Evolutionary conservation across 1,139 yeast genomes (phyloP).

Genomic region (Pneumocystis sp.): DNA sequence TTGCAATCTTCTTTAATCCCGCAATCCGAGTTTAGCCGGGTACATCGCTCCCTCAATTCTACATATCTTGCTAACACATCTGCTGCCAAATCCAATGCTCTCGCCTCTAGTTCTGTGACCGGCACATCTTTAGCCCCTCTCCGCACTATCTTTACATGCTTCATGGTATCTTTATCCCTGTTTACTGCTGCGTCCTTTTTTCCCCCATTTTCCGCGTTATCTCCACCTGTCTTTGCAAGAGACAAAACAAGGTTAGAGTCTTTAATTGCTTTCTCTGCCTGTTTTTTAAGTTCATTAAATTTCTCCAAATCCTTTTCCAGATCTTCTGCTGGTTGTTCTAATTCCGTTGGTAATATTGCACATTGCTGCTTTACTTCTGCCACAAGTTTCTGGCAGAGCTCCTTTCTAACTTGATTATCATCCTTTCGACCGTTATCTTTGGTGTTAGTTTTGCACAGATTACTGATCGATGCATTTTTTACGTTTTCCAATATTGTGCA

Average conservation of each 20-base stretch:
- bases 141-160: too few species aligned
- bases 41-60: background rate
- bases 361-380: background rate
- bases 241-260: background rate
- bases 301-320: background rate
- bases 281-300: background rate
- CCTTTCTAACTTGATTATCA: background rate
- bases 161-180: too few species aligned
- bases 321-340: background rate
- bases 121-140: background rate
- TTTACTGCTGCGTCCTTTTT: too few species aligned
- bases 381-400: background rate
- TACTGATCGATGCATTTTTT: background rate
- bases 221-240: too few species aligned
- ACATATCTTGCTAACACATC: background rate
- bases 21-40: background rate
- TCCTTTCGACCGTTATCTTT: background rate
- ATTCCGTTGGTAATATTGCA: background rate
- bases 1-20: background rate
- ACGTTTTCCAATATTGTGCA: background rate
- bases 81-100: background rate
- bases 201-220: background rate
- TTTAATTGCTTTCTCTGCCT: background rate
- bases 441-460: background rate
- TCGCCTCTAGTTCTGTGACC: background rate